Percentiles rank a stretch among this genome's conserved stretches.
These are phyloP conservation scores for Carex scoparia DNA, from an alignment of 176 grass and related monocot species.

Conservation along the genomic window DNA sequence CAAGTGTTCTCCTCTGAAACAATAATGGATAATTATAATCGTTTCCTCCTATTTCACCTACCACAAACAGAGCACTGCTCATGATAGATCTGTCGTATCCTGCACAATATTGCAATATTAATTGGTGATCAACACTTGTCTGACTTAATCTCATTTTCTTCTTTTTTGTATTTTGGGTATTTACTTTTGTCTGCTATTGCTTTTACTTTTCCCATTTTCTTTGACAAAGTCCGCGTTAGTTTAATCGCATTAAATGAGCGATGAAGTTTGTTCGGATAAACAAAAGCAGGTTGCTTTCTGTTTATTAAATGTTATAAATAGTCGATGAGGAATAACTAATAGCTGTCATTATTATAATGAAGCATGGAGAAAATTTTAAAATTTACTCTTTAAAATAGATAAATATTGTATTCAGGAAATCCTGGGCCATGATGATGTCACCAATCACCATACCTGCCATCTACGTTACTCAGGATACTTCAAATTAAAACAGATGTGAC, in stretches of 20 bases:
- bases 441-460: too few species aligned
- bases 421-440: too few species aligned
- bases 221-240: background rate
- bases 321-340: background rate
- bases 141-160: too few species aligned
- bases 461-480: too few species aligned
- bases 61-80: constrained; percentile 53
- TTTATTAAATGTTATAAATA: background rate
- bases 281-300: background rate
- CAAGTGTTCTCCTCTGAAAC: constrained; percentile 22
- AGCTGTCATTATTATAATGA: too few species aligned
- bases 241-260: background rate
- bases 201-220: background rate
- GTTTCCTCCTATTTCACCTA: constrained; percentile 95
- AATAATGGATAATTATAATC: constrained; percentile 75
- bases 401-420: background rate
- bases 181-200: too few species aligned
- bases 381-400: too few species aligned
- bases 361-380: too few species aligned
- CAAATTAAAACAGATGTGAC: too few species aligned
- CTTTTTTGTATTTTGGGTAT: background rate
- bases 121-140: too few species aligned
- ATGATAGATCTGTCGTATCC: constrained; percentile 19
- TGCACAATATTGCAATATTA: background rate
- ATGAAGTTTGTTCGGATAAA: too few species aligned